Evolutionary conservation across 1,284 basidiomycete genomes (phyloP).

Genomic region (Trametes polyzona): DNA sequence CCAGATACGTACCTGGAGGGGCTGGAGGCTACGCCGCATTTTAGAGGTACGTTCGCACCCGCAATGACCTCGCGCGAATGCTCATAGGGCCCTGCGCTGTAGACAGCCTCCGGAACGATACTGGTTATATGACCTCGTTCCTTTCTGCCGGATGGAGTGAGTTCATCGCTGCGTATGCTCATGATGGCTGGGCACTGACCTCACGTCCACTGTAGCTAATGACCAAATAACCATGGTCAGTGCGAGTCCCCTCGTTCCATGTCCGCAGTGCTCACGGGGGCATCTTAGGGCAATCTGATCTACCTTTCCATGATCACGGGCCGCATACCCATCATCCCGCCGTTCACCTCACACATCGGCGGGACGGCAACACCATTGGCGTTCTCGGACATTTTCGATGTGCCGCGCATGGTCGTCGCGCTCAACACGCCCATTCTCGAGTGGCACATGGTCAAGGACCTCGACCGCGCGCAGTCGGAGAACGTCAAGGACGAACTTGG

Average conservation of each 20-base stretch:
- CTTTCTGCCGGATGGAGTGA: conserved; percentile 68
- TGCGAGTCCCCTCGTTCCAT: background rate
- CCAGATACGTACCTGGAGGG: conserved; percentile 15
- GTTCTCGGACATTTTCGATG: conserved; percentile 45
- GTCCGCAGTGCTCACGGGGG: background rate
- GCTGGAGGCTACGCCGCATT: conserved; percentile 1
- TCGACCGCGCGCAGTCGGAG: conserved; percentile 13
- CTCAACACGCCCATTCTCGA: conserved; percentile 39
- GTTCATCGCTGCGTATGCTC: conserved; percentile 21
- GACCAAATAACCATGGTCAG: conserved; percentile 66
- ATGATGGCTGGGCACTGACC: background rate
- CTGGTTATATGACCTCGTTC: conserved; percentile 66
- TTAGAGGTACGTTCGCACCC: conserved; percentile 5
- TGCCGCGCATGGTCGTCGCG: conserved; percentile 41
- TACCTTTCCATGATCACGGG: conserved; percentile 64
- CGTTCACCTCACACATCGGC: conserved; percentile 63
- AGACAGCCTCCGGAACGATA: conserved; percentile 57
- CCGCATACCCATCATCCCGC: conserved; percentile 62
- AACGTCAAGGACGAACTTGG: conserved; percentile 54
- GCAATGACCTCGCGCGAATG: too few relatives aligned
- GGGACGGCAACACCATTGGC: conserved; percentile 35
- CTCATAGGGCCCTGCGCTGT: background rate
- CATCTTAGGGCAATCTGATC: conserved; percentile 59
- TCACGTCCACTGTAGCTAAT: conserved; percentile 47
- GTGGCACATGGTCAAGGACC: conserved; percentile 43